phyloP scores from a whole-genome alignment of 83 land plant species.

The Diphasiastrum complanatum region DNA sequence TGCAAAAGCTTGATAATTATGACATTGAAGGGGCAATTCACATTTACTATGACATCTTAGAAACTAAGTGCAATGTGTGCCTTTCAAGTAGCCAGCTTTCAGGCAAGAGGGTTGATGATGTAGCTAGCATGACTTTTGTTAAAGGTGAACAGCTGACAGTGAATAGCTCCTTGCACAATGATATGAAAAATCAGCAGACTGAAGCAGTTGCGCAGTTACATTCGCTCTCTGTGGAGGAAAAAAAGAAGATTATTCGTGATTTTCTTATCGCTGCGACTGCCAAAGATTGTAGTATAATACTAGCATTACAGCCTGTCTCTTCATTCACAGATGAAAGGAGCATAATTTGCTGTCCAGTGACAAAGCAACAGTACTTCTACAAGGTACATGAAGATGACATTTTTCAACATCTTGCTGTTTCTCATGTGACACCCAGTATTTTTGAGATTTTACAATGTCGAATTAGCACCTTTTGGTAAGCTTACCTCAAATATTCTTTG shows the following conservation, averaged over 20 bases:
- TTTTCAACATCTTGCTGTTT: neutral
- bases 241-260: slow-evolving; percentile 56
- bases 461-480: neutral
- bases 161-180: neutral
- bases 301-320: slow-evolving; percentile 70
- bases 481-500: neutral
- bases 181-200: neutral
- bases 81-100: neutral
- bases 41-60: slow-evolving; percentile 46
- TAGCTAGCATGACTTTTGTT: neutral
- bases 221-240: slow-evolving; percentile 51
- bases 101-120: neutral
- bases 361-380: slow-evolving; percentile 44
- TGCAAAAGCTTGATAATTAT: slow-evolving; percentile 66
- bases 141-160: neutral
- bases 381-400: slow-evolving; percentile 43
- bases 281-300: slow-evolving; percentile 92
- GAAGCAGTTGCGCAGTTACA: slow-evolving; percentile 21
- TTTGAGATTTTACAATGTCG: neutral
- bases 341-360: slow-evolving; percentile 32
- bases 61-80: slow-evolving; percentile 47
- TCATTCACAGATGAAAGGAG: slow-evolving; percentile 12
- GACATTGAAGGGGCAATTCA: slow-evolving; percentile 97
- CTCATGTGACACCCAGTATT: neutral
- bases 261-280: slow-evolving; percentile 88